phyloP scores from a whole-genome alignment of 129 eudicot species.

The Artemisia argyi region DNA sequence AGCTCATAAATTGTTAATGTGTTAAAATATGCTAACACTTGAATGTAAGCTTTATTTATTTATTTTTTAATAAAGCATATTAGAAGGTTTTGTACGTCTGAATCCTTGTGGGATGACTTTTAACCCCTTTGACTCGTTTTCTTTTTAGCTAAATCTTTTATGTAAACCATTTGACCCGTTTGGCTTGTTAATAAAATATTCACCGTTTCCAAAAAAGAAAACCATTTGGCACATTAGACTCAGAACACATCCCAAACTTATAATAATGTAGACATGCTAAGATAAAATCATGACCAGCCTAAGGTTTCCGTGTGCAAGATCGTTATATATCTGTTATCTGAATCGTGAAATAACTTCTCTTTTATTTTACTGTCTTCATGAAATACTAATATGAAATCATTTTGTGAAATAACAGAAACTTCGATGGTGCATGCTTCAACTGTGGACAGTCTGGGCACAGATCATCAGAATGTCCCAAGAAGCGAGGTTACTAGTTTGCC shows the following conservation, averaged over 20 bases:
- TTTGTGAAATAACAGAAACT: conserved; percentile 46
- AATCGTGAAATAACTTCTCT: not conserved
- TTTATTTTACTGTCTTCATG: not conserved
- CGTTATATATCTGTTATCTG: not conserved
- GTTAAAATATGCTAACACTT: not conserved
- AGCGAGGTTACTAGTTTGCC: conserved; percentile 47
- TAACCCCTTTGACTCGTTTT: not conserved
- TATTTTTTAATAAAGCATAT: not conserved
- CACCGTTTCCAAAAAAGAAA: no score
- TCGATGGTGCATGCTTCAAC: conserved; percentile 94
- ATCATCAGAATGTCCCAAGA: conserved; percentile 86
- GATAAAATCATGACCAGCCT: no score
- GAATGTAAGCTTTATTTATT: not conserved
- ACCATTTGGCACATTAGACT: no score
- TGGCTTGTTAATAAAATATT: no score
- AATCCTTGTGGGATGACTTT: not conserved
- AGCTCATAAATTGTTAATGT: not conserved
- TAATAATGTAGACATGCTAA: no score
- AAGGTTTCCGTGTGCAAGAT: no score
- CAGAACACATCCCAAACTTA: no score
- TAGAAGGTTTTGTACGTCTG: not conserved
- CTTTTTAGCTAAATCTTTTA: not conserved
- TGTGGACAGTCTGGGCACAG: conserved; percentile 87
- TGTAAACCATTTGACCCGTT: not conserved
- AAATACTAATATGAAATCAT: not conserved